Base-by-base conservation (phyloP, 108 stramenopile species). In the Nannochloropsis gaditana region DNA sequence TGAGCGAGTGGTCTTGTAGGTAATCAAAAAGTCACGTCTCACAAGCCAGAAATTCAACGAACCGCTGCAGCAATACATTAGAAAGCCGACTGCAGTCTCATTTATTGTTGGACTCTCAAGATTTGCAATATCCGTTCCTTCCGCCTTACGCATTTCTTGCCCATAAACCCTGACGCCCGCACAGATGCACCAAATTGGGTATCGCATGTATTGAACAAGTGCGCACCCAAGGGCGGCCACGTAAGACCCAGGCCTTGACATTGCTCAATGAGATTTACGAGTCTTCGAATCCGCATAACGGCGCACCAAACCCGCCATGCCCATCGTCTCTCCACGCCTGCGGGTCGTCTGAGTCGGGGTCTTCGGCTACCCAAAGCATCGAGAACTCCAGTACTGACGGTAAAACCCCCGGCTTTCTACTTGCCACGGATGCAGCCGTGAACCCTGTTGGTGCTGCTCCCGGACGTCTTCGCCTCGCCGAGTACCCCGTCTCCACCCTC, bases 181-280 rank as follows among this genome's bases (percentile, higher is more conserved):
- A n/a, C n/a, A 73, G 59, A 73, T 73, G 59, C 59, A 73, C 59
- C 59, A 73, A 73, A n/a, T n/a, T 73, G 2, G 59, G 59, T 2
- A 73, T 73, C 4, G n/a, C 6, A 15, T 73, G 59, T n/a, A 73
- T 73, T 6, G 59, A 73, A 73, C 59, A 73, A n/a, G 59, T 73
- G 59, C 59, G 59, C 59, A 73, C 59, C 3, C 59, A 73, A n/a
- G 59, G 59, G n/a, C 59, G 59, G 59, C 59, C 59, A 73, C 59
- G 59, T 3, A 73, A 73, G n/a, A n/a, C 59, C 59, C 59, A 15
- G 59, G 8, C 8, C 59, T 6, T 8, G 59, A 15, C 59, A n/a
- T n/a, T n/a, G n/a, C n/a, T n/a, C n/a, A n/a, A n/a, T n/a, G n/a
- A n/a, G n/a, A n/a, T n/a, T n/a, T n/a, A n/a, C n/a, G n/a, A n/a